Conservation (phyloP, 495 filamentous ascomycete genomes). For the Antarctomyces pellizariae region DNA sequence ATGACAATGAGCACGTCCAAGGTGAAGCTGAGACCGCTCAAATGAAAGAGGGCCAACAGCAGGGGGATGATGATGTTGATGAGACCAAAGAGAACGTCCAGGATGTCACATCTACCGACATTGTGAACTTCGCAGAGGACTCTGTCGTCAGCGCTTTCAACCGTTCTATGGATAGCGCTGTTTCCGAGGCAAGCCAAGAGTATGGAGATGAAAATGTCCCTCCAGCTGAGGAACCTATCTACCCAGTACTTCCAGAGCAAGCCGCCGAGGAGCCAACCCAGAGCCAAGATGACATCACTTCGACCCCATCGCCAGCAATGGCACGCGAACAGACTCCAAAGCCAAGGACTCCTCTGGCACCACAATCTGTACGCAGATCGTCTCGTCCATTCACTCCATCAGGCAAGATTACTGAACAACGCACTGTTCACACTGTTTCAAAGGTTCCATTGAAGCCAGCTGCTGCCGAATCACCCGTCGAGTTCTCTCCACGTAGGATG, state of each 20-base stretch:
- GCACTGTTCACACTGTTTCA: conserved; percentile 41
- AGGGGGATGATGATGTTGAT: conserved; percentile 4
- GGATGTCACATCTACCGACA: not conserved
- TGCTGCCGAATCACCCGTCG: conserved; percentile 22
- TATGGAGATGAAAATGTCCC: conserved; percentile 39
- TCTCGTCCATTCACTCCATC: conserved; percentile 15
- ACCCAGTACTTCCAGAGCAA: conserved; percentile 17
- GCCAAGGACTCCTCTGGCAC: conserved; percentile 7
- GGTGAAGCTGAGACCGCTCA: not conserved
- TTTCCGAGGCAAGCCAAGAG: conserved; percentile 34
- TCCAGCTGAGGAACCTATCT: conserved; percentile 29
- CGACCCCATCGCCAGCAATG: not conserved
- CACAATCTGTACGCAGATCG: conserved; percentile 13
- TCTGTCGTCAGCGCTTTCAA: not conserved
- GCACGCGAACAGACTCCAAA: conserved; percentile 7
- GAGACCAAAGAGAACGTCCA: conserved; percentile 5
- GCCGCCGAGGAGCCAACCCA: not conserved
- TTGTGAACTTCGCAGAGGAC: not conserved
- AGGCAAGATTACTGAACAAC: conserved; percentile 9
- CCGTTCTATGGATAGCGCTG: conserved; percentile 7
- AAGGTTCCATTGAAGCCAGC: conserved; percentile 55
- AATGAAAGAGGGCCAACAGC: conserved; percentile 1
- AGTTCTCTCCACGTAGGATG: conserved; percentile 10
- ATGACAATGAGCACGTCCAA: conserved; percentile 1
- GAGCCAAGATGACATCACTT: not conserved